These are phyloP conservation scores for Lasiodiplodia sp. DNA, from an alignment of 2,329 filamentous ascomycete genomes.

Conservation along the genomic window DNA sequence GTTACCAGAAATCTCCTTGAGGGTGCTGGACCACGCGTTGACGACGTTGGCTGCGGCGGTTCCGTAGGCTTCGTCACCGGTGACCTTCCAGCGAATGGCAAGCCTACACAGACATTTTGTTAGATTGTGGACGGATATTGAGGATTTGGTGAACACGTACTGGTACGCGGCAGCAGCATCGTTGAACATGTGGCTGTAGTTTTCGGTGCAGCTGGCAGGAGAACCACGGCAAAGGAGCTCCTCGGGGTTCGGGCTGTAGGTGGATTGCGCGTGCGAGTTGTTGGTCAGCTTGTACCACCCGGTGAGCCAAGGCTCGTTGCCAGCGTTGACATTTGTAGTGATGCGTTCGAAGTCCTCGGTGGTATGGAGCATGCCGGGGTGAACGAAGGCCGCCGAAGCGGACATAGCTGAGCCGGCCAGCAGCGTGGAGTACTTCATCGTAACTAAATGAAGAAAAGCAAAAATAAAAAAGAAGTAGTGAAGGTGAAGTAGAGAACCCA, in stretches of 20 bases:
- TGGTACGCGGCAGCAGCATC: conserved; percentile 50
- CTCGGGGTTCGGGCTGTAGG: conserved; percentile 41
- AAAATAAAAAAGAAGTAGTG: background rate
- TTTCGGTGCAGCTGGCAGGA: conserved; percentile 38
- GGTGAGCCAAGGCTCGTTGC: conserved; percentile 46
- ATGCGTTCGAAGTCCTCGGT: conserved; percentile 51
- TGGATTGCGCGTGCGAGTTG: conserved; percentile 39
- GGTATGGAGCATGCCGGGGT: conserved; percentile 49
- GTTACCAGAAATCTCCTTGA: conserved; percentile 44
- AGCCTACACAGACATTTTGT: conserved; percentile 32
- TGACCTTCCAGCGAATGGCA: conserved; percentile 52
- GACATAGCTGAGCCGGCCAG: conserved; percentile 19
- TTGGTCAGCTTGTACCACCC: conserved; percentile 45
- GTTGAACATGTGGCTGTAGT: conserved; percentile 44
- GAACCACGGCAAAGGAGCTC: conserved; percentile 48
- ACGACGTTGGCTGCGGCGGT: conserved; percentile 49
- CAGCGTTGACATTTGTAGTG: conserved; percentile 44
- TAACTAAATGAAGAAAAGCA: background rate
- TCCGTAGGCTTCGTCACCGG: conserved; percentile 47
- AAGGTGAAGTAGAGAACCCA: background rate
- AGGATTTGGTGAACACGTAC: background rate
- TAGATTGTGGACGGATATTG: background rate
- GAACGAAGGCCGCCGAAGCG: conserved; percentile 35
- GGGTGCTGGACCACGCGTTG: conserved; percentile 48
- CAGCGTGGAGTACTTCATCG: conserved; percentile 7